These are phyloP conservation scores for Aaosphaeria arxii DNA, from an alignment of 2,329 filamentous ascomycete species.

Conservation along the genomic window DNA sequence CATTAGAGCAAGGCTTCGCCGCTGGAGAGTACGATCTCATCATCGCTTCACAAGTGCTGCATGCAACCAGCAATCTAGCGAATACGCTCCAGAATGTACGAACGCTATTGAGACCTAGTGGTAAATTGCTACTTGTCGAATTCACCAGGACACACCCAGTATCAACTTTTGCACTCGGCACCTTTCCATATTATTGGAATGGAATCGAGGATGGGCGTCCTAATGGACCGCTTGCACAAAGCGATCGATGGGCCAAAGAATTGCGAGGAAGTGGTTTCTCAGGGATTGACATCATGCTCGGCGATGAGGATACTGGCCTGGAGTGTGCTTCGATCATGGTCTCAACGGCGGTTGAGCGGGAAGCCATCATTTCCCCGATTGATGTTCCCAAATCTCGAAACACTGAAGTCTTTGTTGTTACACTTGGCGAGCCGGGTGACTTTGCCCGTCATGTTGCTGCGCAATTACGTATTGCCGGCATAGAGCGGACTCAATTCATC, in stretches of 20 bases:
- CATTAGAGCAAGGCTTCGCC: constrained; percentile 7
- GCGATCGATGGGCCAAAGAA: constrained; percentile 28
- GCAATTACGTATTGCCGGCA: not conserved
- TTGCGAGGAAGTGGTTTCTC: constrained; percentile 33
- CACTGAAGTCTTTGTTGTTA: not conserved
- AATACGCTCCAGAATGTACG: constrained; percentile 17
- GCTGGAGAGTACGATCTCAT: constrained; percentile 14
- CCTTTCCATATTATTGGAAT: constrained; percentile 12
- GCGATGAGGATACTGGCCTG: constrained; percentile 9
- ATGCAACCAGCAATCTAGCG: constrained; percentile 8
- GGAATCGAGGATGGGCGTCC: constrained; percentile 6
- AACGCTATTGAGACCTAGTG: constrained; percentile 38
- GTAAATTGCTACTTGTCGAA: constrained; percentile 47
- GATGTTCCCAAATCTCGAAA: not conserved
- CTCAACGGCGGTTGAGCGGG: constrained; percentile 2
- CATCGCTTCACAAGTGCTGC: constrained; percentile 11
- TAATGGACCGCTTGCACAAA: constrained; percentile 13
- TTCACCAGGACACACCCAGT: constrained; percentile 4
- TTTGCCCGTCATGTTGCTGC: not conserved
- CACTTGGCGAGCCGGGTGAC: not conserved
- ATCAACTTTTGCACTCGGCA: constrained; percentile 4
- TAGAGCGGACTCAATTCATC: not conserved
- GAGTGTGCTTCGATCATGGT: constrained; percentile 1
- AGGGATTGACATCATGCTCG: constrained; percentile 20
- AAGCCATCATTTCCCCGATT: not conserved